Evolutionary conservation across 2,329 filamentous ascomycete species (phyloP).

Genomic region (Dryadomyces sulphureus): DNA sequence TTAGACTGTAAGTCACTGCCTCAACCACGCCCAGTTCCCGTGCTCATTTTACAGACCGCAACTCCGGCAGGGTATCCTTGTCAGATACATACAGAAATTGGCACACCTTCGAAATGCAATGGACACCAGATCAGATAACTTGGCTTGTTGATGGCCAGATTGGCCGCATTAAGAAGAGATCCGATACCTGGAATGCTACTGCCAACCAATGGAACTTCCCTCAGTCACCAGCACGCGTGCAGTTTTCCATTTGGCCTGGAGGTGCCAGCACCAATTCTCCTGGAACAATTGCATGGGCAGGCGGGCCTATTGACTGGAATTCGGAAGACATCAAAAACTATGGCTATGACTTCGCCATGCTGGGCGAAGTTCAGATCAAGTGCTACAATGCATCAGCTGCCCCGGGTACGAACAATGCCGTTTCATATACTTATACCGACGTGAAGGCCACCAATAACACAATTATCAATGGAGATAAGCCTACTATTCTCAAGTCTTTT

Average conservation of each 20-base stretch:
- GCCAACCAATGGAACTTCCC: constrained; percentile 73
- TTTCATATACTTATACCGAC: constrained; percentile 63
- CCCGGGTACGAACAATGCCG: constrained; percentile 54
- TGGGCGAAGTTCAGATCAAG: constrained; percentile 63
- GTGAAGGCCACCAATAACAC: constrained; percentile 56
- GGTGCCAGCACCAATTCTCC: constrained; percentile 63
- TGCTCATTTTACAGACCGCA: constrained; percentile 42
- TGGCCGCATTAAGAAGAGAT: constrained; percentile 58
- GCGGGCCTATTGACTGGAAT: constrained; percentile 80
- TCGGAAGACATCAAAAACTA: constrained; percentile 60
- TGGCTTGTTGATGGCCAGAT: constrained; percentile 78
- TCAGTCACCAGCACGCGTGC: constrained; percentile 79
- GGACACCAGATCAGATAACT: constrained; percentile 72
- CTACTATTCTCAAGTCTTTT: constrained; percentile 65
- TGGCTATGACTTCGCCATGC: constrained; percentile 78
- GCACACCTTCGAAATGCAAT: constrained; percentile 88
- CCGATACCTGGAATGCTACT: constrained; percentile 75
- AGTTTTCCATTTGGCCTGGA: constrained; percentile 93
- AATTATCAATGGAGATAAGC: constrained; percentile 58
- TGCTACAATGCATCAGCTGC: constrained; percentile 56
- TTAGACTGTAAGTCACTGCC: constrained; percentile 56
- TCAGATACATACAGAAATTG: constrained; percentile 61
- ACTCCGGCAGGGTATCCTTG: constrained; percentile 55
- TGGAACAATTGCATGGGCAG: constrained; percentile 85
- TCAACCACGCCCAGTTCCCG: neutral